These are phyloP conservation scores for Alternaria ethzedia DNA, from an alignment of 2,329 filamentous ascomycete species.

Conservation along the genomic window DNA sequence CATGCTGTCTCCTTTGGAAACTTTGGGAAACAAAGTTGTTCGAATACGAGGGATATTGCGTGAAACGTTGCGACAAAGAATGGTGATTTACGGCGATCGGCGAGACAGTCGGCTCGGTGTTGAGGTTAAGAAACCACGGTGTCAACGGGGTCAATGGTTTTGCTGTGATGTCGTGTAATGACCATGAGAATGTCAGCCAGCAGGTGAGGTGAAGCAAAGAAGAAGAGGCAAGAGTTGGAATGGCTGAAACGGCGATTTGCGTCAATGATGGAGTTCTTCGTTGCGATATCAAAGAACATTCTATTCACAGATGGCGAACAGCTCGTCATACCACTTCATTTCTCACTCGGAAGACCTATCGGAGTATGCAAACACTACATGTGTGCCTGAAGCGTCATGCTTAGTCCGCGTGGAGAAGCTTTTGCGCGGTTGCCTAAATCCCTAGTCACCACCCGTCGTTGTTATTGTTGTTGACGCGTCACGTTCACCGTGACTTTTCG, in stretches of 20 bases:
- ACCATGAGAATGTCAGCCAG: background rate
- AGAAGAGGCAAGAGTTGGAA: rapidly evolving
- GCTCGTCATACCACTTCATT: rapidly evolving
- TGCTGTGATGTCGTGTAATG: background rate
- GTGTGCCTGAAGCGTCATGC: background rate
- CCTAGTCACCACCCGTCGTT: too few relatives aligned
- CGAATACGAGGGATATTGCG: background rate
- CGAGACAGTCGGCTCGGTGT: background rate
- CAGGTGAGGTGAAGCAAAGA: background rate
- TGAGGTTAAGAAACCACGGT: background rate
- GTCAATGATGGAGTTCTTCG: background rate
- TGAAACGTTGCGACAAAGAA: background rate
- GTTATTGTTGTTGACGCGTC: background rate
- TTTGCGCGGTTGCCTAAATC: background rate
- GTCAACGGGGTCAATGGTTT: background rate
- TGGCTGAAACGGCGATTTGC: background rate
- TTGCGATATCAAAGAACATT: background rate
- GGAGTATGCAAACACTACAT: background rate
- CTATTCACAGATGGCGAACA: background rate
- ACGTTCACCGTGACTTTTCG: background rate
- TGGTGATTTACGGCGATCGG: background rate
- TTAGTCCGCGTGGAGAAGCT: background rate
- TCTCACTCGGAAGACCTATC: background rate
- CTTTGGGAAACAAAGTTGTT: background rate
- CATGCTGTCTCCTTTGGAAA: background rate